phyloP scores from a whole-genome alignment of 495 filamentous ascomycete genomes.

The Staphylotrichum tortipilum region DNA sequence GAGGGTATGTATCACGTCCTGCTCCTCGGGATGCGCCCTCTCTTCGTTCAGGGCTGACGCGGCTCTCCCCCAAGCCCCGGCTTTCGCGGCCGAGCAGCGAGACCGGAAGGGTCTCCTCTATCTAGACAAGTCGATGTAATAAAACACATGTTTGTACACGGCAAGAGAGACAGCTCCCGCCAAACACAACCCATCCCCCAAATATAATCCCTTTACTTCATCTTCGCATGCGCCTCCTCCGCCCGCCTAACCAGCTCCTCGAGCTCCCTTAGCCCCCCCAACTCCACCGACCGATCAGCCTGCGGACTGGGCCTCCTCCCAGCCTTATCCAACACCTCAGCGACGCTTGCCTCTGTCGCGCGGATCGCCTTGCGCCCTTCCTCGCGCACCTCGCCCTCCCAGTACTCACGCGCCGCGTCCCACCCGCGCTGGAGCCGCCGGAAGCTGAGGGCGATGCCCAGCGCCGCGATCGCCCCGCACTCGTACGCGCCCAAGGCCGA shows the following conservation, averaged over 20 bases:
- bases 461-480: constrained; percentile 66
- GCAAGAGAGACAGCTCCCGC: constrained; percentile 14
- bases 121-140: constrained; percentile 24
- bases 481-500: constrained; percentile 58
- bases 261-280: constrained; percentile 41
- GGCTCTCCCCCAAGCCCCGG: constrained; percentile 1
- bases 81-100: not conserved
- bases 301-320: constrained; percentile 13
- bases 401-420: constrained; percentile 60
- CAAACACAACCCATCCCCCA: no score
- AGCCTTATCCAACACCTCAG: constrained; percentile 44
- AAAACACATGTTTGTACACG: constrained; percentile 13
- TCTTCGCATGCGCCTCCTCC: constrained; percentile 22
- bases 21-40: constrained; percentile 4
- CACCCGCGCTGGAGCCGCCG: constrained; percentile 69
- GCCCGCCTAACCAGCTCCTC: constrained; percentile 45
- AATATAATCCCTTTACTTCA: no score
- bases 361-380: constrained; percentile 66
- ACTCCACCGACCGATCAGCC: constrained; percentile 26
- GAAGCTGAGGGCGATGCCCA: constrained; percentile 67
- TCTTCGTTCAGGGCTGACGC: constrained; percentile 7
- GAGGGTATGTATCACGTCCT: constrained; percentile 8
- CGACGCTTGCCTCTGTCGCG: constrained; percentile 57
- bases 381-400: constrained; percentile 71
- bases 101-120: not conserved